Evolutionary conservation across 192 early-diverging fungal genomes (phyloP), one percentile per base, ranked within the genome.

Genomic region (Mortierella antarctica): DNA sequence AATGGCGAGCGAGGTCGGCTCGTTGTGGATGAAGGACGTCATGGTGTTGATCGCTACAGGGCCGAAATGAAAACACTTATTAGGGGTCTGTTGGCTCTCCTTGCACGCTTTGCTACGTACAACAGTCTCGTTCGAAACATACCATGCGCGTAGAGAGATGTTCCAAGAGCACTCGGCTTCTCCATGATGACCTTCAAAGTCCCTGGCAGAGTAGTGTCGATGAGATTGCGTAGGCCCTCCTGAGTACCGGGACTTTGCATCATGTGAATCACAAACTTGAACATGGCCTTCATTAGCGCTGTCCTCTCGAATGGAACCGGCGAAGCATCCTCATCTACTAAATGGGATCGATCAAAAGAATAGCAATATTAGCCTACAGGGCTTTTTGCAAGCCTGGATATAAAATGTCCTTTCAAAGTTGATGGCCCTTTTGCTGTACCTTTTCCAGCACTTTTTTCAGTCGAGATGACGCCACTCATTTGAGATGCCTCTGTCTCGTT

Each of bases 11-110:
- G 91, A 96, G 1, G 97, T 98, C 2, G 98, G 98, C 65, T 99
- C 98, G 70, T 99, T 99, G 74, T 99, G 96, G 47, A 99, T 96
- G 58, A 99, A 94, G 6, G 94, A 96, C 0, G 97, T 91, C 89
- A 95, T 96, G 49, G 97, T 93, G 73, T 97, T 96, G 67, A 96
- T 93, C 0, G 96, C 95, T 68, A 92, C 73, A 31, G 86, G 88
- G 57, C 39, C 23, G 5, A 45, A 60, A 18, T 7, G 46, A 7
- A 46, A 68, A 65, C 18, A 14, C 61, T 51, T 46, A 31, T 13
- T 44, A 42, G 39, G 10, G 45, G 14, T 59, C 13, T 59, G 20
- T 23, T 42, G 57, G 31, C 31, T 31, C 31, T 31, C 31, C 31
- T 31, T 31, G 31, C 31, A 31, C 31, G 1, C 31, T 3, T 31